Percentiles rank a stretch among this genome's conserved stretches.
Evolutionary conservation across 73 alveolate genomes (phyloP).

Genomic region (Uronychia binucleata): DNA sequence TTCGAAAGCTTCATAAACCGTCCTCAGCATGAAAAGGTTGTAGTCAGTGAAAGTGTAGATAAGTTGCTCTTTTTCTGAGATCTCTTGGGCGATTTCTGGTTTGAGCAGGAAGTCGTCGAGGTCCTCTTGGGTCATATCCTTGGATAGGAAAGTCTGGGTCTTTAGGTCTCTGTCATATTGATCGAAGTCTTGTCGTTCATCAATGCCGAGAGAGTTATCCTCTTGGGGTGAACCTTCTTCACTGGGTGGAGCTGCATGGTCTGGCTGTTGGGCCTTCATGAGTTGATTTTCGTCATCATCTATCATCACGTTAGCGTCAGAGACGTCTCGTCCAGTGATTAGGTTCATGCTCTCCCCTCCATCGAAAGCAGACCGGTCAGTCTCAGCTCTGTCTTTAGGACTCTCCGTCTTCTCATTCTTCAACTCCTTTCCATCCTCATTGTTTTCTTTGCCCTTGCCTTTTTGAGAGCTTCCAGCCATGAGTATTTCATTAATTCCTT

Average conservation of each 20-base stretch:
- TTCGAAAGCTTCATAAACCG: constrained; percentile 36
- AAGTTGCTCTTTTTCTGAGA: constrained; percentile 10
- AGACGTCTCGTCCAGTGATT: no score
- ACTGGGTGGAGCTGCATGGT: no score
- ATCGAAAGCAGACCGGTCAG: background rate
- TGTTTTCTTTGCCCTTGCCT: background rate
- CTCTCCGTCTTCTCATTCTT: background rate
- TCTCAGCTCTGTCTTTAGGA: background rate
- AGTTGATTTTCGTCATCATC: no score
- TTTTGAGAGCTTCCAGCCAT: background rate
- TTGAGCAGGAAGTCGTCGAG: background rate
- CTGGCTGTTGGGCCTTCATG: no score
- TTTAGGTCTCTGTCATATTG: background rate
- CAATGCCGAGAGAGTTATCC: no score
- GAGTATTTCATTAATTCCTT: background rate
- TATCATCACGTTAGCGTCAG: no score
- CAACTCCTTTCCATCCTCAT: background rate
- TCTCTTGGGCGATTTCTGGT: background rate
- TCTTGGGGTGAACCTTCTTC: no score
- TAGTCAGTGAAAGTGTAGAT: constrained; percentile 28
- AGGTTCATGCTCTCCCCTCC: background rate
- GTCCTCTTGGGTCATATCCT: background rate
- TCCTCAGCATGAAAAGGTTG: constrained; percentile 35
- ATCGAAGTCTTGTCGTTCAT: no score
- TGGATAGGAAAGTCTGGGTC: no score